These are phyloP conservation scores for Epichloe uncinata DNA, from an alignment of 2,329 filamentous ascomycete genomes.

Conservation along the genomic window DNA sequence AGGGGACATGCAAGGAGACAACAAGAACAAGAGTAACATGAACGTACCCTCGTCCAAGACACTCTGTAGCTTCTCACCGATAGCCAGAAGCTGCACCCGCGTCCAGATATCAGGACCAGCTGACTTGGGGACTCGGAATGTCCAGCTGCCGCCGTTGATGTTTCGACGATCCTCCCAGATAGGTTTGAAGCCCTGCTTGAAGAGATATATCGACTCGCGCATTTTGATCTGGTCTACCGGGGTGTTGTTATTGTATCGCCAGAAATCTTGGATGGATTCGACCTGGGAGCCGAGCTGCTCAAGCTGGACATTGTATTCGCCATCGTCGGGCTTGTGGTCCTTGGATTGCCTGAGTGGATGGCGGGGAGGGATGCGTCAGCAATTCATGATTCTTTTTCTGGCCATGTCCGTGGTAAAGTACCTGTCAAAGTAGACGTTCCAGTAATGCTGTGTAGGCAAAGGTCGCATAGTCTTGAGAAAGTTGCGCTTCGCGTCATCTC, in stretches of 20 bases:
- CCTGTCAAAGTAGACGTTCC: constrained; percentile 58
- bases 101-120: constrained; percentile 66
- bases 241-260: constrained; percentile 71
- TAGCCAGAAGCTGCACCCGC: constrained; percentile 66
- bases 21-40: not conserved
- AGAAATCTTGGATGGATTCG: constrained; percentile 75
- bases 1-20: not conserved
- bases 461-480: constrained; percentile 62
- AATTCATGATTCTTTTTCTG: not conserved
- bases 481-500: constrained; percentile 72
- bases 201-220: constrained; percentile 66
- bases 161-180: constrained; percentile 84
- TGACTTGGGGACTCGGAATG: constrained; percentile 74
- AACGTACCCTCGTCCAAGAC: constrained; percentile 55
- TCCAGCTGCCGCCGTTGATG: constrained; percentile 76
- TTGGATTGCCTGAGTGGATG: constrained; percentile 21
- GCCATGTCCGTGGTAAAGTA: constrained; percentile 10
- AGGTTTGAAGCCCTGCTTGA: constrained; percentile 64
- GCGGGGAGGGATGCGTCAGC: not conserved
- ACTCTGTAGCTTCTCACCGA: constrained; percentile 67
- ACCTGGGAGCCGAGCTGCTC: constrained; percentile 52
- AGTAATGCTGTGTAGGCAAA: constrained; percentile 67
- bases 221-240: constrained; percentile 63
- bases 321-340: constrained; percentile 29
- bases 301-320: constrained; percentile 39